A percentile compares a stretch with the other conserved stretches of the same genome.
These are phyloP conservation scores for Cladorrhinum sp. DNA, from an alignment of 2,329 filamentous ascomycete species.

Conservation along the genomic window DNA sequence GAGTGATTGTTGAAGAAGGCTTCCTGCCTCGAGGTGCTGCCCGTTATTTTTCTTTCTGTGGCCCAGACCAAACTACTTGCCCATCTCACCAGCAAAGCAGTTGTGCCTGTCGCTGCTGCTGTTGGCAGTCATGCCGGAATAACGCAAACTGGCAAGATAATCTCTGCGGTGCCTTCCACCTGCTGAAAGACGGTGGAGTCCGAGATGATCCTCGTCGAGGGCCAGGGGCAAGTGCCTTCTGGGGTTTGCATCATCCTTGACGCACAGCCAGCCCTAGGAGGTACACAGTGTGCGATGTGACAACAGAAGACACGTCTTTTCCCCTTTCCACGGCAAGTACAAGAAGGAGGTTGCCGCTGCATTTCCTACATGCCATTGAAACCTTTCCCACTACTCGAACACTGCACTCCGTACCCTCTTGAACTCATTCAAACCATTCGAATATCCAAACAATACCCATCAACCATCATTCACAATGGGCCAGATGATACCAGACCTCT, in stretches of 20 bases:
- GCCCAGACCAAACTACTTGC: not conserved
- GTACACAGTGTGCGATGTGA: not conserved
- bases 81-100: not conserved
- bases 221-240: not conserved
- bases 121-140: not conserved
- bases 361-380: not conserved
- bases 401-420: too few species aligned
- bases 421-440: not conserved
- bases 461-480: constrained; percentile 19
- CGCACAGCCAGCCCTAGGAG: not conserved
- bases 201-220: not conserved
- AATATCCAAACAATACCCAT: not conserved
- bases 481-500: constrained; percentile 22
- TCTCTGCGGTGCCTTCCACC: not conserved
- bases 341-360: not conserved
- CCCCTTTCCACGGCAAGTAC: not conserved
- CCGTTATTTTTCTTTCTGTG: not conserved
- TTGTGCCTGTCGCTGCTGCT: not conserved
- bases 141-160: not conserved
- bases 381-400: not conserved
- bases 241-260: not conserved
- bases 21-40: too few species aligned
- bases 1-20: not conserved
- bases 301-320: not conserved
- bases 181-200: not conserved